A percentile compares a stretch with the other conserved stretches of the same genome.
Evolutionary conservation across 768 basidiomycete genomes (phyloP).

Genomic region (Pisolithus marmoratus): DNA sequence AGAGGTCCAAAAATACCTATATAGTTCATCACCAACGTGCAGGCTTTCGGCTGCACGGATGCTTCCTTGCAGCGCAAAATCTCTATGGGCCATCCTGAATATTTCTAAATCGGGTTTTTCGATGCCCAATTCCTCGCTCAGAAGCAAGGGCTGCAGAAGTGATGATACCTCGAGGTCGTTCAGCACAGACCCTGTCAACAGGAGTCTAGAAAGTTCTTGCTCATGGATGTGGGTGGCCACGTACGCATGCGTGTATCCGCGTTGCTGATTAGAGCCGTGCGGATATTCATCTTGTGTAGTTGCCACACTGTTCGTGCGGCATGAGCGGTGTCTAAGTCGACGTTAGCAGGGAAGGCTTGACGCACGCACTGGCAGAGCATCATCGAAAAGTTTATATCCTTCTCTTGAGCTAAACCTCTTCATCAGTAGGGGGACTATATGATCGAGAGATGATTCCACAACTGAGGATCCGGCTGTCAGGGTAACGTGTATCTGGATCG

Average conservation of each 20-base stretch:
- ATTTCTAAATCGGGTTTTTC: constrained; percentile 66
- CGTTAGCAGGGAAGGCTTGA: constrained; percentile 1
- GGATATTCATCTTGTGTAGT: constrained; percentile 41
- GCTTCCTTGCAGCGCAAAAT: neutral
- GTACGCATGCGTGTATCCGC: constrained; percentile 67
- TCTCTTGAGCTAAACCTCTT: constrained; percentile 61
- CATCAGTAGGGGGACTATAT: constrained; percentile 60
- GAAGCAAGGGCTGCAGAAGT: constrained; percentile 48
- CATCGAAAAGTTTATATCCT: constrained; percentile 61
- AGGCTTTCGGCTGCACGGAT: constrained; percentile 36
- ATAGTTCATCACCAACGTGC: constrained; percentile 74
- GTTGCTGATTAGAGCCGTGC: constrained; percentile 64
- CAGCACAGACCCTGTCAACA: constrained; percentile 41
- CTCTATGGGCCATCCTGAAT: constrained; percentile 40
- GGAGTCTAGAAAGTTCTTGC: neutral
- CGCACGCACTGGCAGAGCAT: constrained; percentile 43
- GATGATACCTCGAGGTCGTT: constrained; percentile 51
- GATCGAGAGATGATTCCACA: constrained; percentile 45
- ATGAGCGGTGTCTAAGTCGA: neutral
- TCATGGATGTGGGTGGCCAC: constrained; percentile 15
- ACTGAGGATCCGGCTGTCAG: constrained; percentile 30
- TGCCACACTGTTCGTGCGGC: constrained; percentile 32
- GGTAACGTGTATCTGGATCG: constrained; percentile 15
- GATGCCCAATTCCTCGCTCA: constrained; percentile 64
- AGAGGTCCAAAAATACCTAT: constrained; percentile 39